A percentile compares a stretch with the other conserved stretches of the same genome.
Evolutionary conservation across 805 yeast genomes (phyloP).

Genomic region (Candida gorgasii): DNA sequence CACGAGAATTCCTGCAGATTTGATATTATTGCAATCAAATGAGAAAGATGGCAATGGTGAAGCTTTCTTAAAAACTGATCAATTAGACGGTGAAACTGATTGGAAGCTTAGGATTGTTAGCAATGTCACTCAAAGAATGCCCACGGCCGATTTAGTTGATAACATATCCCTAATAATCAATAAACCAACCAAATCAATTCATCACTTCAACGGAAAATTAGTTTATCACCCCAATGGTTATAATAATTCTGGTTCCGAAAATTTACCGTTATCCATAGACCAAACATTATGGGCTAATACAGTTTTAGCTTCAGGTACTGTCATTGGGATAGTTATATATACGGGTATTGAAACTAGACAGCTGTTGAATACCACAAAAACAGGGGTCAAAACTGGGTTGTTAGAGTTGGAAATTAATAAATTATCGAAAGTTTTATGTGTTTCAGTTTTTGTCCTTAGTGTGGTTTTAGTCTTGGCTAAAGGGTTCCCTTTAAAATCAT

Average conservation of each 20-base stretch:
- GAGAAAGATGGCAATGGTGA: conserved; percentile 73
- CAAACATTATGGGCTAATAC: conserved; percentile 98
- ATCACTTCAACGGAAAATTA: conserved; percentile 75
- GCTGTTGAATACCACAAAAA: conserved; percentile 85
- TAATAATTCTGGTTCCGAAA: conserved; percentile 26
- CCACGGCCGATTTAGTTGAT: conserved; percentile 49
- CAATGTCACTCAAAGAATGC: conserved; percentile 62
- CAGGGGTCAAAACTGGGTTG: conserved; percentile 87
- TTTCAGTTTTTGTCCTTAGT: conserved; percentile 78
- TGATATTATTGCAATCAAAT: conserved; percentile 79
- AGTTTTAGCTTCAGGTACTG: conserved; percentile 90
- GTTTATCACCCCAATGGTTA: conserved; percentile 43
- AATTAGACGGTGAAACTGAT: conserved; percentile 97
- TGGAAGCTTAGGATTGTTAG: conserved; percentile 91
- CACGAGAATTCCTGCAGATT: conserved; percentile 90
- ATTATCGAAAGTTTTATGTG: conserved; percentile 84
- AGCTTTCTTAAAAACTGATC: conserved; percentile 93
- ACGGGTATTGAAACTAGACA: conserved; percentile 95
- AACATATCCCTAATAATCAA: conserved; percentile 60
- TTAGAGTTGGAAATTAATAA: conserved; percentile 88
- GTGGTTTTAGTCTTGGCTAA: conserved; percentile 75
- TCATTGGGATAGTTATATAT: conserved; percentile 83
- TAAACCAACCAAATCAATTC: conserved; percentile 85
- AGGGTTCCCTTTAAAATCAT: conserved; percentile 58
- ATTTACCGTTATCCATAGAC: conserved; percentile 74